Evolutionary conservation across 2,329 filamentous ascomycete genomes (phyloP), one percentile per base, ranked within the genome.

Genomic region (Dactylellina sp.): DNA sequence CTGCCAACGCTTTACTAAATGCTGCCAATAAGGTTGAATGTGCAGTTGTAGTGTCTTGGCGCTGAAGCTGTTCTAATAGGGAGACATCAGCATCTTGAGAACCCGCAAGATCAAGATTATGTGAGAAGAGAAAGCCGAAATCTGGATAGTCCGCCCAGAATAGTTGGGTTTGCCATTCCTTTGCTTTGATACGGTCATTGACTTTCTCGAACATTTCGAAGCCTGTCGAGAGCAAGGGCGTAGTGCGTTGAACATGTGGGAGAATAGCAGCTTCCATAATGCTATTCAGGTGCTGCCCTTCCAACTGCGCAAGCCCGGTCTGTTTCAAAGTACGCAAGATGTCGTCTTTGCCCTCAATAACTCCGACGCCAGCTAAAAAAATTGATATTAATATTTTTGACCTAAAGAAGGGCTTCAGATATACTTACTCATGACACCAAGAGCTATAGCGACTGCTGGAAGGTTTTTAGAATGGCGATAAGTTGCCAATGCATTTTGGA

Each of bases 401-500:
- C 12, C 11, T 28, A 20, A 44, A 2, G 42, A 14, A 60, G 16
- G 42, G 2, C 37, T 11, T 35, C 14, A n/a, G 16, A 12, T 16
- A 16, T 46, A 60, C 63, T 68, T 56, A 68, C 63, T 68, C 63
- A 68, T 68, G 32, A 60, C 63, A 16, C 71, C 71, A 18, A 75
- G 53, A 24, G 71, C 71, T 16, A 75, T 63, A 7, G 63, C 40
- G 40, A 75, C 52, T n/a, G 40, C 71, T 12, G 56, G 44, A 22
- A 49, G 47, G 40, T 53, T 50, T 5, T 62, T 28, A 16, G 55
- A 47, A n/a, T 62, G 49, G 14, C 71, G 40, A 50, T 63, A 71
- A 11, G 16, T 39, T 37, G 71, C 64, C 25, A 79, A 76, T 0
- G 77, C 50, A 50, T 78, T 77, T 7, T 78, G 68, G 52, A 78